Percentiles rank a stretch among this genome's conserved stretches.
Evolutionary conservation across 2,329 filamentous ascomycete species (phyloP).

Genomic region (Botryosphaeria agaves): DNA sequence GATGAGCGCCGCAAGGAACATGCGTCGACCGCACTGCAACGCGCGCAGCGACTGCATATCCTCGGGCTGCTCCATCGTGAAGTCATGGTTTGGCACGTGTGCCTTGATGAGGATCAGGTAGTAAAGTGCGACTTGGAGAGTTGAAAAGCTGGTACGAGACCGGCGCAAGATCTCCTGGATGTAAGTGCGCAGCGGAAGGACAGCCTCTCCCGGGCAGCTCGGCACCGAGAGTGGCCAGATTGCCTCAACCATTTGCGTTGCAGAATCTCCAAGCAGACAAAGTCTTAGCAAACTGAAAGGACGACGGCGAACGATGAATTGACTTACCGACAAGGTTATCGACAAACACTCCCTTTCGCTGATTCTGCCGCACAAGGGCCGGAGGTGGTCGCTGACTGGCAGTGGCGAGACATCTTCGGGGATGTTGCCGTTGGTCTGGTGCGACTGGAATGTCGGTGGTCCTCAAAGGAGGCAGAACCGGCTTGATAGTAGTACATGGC

Average conservation of each 20-base stretch:
- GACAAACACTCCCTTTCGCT: conserved; percentile 89
- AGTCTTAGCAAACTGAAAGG: conserved; percentile 16
- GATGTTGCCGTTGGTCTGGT: conserved; percentile 44
- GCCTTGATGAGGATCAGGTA: conserved; percentile 90
- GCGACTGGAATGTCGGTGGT: conserved; percentile 32
- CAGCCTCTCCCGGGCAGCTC: conserved; percentile 46
- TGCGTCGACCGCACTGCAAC: conserved; percentile 86
- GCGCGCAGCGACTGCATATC: conserved; percentile 58
- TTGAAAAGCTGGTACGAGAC: conserved; percentile 94
- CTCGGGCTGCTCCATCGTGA: conserved; percentile 68
- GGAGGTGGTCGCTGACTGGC: conserved; percentile 49
- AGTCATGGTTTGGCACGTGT: conserved; percentile 67
- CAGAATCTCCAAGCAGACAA: conserved; percentile 54
- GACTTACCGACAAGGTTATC: conserved; percentile 93
- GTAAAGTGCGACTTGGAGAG: conserved; percentile 88
- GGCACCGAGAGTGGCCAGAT: conserved; percentile 90
- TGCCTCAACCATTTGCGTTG: conserved; percentile 89
- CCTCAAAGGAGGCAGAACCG: conserved; percentile 6
- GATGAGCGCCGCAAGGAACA: conserved; percentile 92
- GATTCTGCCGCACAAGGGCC: conserved; percentile 64
- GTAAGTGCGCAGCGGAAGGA: conserved; percentile 82
- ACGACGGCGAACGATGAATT: conserved; percentile 15
- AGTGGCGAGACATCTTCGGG: conserved; percentile 37
- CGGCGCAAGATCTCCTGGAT: conserved; percentile 93
- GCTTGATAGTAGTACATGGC: no score